phyloP scores from a whole-genome alignment of 1,284 basidiomycete genomes.

The Austroboletus niveus region DNA sequence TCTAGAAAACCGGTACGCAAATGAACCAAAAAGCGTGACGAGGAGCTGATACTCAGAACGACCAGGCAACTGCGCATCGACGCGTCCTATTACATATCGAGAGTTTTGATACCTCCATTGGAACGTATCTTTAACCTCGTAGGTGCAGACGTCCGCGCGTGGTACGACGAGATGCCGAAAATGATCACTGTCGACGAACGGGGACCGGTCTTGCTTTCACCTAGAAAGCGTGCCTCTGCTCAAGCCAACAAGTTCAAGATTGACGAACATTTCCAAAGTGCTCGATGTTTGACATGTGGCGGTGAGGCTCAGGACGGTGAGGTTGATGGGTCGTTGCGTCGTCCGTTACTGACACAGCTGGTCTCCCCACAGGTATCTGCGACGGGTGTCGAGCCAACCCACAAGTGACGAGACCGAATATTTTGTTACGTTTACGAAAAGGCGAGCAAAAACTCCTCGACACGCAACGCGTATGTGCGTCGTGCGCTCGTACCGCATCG shows the following conservation, averaged over 20 bases:
- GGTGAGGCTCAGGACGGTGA: slow-evolving; percentile 54
- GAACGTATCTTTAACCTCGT: slow-evolving; percentile 90
- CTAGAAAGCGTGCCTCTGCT: slow-evolving; percentile 44
- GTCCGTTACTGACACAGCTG: background rate
- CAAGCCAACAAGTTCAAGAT: slow-evolving; percentile 49
- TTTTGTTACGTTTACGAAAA: slow-evolving; percentile 57
- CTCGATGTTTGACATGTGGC: slow-evolving; percentile 71
- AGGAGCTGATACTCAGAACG: background rate
- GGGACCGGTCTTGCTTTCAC: slow-evolving; percentile 36
- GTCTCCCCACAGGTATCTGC: slow-evolving; percentile 61
- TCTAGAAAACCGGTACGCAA: slow-evolving; percentile 62
- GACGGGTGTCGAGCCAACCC: slow-evolving; percentile 55
- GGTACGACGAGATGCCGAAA: slow-evolving; percentile 91
- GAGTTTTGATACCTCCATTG: slow-evolving; percentile 86
- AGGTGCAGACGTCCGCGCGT: slow-evolving; percentile 84
- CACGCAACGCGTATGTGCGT: slow-evolving; percentile 68
- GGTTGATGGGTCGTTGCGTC: slow-evolving; percentile 1
- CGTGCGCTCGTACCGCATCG: slow-evolving; percentile 58
- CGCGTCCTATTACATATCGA: slow-evolving; percentile 82
- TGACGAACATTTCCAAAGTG: slow-evolving; percentile 74
- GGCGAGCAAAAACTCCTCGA: slow-evolving; percentile 56
- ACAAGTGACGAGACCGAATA: slow-evolving; percentile 55
- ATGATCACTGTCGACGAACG: slow-evolving; percentile 30
- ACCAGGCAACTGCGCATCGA: slow-evolving; percentile 21
- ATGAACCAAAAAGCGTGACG: background rate